Base-by-base conservation (phyloP, 345 rosid genomes). In the Streptanthus diversifolius region DNA sequence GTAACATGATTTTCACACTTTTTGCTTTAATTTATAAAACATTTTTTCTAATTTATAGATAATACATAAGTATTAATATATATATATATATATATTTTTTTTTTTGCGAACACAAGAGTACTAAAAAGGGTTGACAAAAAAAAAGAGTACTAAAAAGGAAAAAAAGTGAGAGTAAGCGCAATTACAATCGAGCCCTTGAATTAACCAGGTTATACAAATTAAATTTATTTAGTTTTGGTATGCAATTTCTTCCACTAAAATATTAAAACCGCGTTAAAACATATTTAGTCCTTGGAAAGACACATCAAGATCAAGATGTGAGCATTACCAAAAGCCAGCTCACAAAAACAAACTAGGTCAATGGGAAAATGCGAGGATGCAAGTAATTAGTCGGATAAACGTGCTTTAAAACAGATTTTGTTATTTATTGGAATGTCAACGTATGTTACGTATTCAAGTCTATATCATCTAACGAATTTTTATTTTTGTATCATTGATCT, bases 261-360 rank as follows among this genome's bases (percentile, higher is more conserved):
- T 56, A 66, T 47, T 32, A 29, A 47, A 73, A 48, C 55, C 68
- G 73, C 55, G 78, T 74, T 29, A 37, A 29, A 32, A 29, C n/a
- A 4, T 30, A 10, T 30, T 33, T 52, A 9, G 49, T 54, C 17
- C 18, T 44, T 37, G 61, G 59, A 57, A 72, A 45, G 27, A n/a
- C 21, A 59, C 32, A 66, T 27, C 19, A 39, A 74, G 33, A 66
- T 27, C 19, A 39, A 74, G 33, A 17, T 27, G 72, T 36, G 66
- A 56, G 7, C 59, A 48, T 57, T 56, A 65, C 72, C 66, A 57
- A 35, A 49, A 57, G 73, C 78, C 78, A 74, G 78, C 78, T 74
- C 53, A 58, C 5, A 49, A 57, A n/a, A 58, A 52, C 27, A 43
- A 66, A 66, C 21, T 58, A 30, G 47, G 73, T 59, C 66, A 37